Conservation (phyloP, 2,329 filamentous ascomycete genomes). For the Aspergillus cejpii region DNA sequence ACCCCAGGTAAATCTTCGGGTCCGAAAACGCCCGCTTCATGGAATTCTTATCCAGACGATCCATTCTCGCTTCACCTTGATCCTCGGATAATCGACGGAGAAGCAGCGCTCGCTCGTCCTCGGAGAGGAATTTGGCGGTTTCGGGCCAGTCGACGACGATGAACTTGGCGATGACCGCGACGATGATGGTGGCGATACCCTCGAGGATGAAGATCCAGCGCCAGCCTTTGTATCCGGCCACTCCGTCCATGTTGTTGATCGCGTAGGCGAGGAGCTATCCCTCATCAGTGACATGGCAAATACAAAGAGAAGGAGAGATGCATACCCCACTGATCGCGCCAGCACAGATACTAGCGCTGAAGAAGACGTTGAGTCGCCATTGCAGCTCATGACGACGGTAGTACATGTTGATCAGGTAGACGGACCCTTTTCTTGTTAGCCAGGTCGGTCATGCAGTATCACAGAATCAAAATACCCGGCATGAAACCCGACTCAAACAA, state of each 20-base stretch:
- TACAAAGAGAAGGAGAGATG: constrained; percentile 1
- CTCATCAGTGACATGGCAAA: background rate
- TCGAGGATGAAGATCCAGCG: constrained; percentile 48
- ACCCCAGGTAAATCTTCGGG: constrained; percentile 35
- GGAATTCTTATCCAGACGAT: constrained; percentile 47
- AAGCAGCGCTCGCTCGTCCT: constrained; percentile 42
- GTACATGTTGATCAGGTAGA: constrained; percentile 36
- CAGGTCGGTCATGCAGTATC: background rate
- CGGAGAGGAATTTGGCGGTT: constrained; percentile 42
- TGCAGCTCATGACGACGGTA: constrained; percentile 38
- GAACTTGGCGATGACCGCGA: constrained; percentile 48
- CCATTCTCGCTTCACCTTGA: constrained; percentile 45
- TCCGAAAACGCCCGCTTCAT: constrained; percentile 44
- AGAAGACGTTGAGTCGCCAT: constrained; percentile 34
- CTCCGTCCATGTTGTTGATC: constrained; percentile 38
- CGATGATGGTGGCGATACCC: constrained; percentile 43
- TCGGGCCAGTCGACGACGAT: constrained; percentile 43
- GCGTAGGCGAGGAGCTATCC: constrained; percentile 38
- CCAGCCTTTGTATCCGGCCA: constrained; percentile 38
- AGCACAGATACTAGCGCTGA: constrained; percentile 34
- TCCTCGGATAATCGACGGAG: constrained; percentile 40
- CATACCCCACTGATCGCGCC: constrained; percentile 38
- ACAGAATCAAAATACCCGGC: constrained; percentile 22
- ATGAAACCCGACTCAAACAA: constrained; percentile 37
- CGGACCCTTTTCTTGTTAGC: constrained; percentile 17